Evolutionary conservation across 2,329 filamentous ascomycete genomes (phyloP), one percentile per base, ranked within the genome.

Genomic region (Colletotrichum sp.): DNA sequence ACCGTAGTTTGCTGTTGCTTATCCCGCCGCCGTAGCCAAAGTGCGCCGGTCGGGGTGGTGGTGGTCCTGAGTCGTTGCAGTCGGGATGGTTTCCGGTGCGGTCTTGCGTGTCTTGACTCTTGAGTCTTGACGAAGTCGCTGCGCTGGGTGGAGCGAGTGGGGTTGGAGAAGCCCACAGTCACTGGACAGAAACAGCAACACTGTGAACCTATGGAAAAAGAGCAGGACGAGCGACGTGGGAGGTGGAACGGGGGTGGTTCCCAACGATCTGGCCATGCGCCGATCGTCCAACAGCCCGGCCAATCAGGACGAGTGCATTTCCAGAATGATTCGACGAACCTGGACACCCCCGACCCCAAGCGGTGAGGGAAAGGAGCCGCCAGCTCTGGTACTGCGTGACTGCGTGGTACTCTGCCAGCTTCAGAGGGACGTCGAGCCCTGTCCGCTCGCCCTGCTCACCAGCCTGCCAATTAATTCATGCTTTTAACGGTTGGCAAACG

Each of bases 251-350:
- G 39, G 30, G n/a, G 24, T 32, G 62, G 28, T 73, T 75, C 73
- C 73, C 73, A 75, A 75, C 73, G 73, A 75, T 75, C 73, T 75
- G 70, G 70, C 73, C 59, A 52, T 64, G 57, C 73, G 70, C 64
- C 70, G 70, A 75, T 75, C 73, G 70, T 44, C 64, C 57, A 34
- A 2, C 26, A 12, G 8, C 44, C 36, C 30, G 59, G 26, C 73
- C 73, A 75, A 75, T 75, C 73, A 75, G n/a, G 59, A 18, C 22
- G 18, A 24, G 8, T 7, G 16, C 44, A 73, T 28, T 73, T 73
- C 70, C 32, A 64, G 64, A 55, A 68, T 69, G 65, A 75, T 72
- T 68, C 70, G 73, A 73, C 32, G 44, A 68, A 62, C 36, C 34
- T 66, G 68, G 68, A 63, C 12, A 39, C 62, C 62, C 44, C 55